phyloP scores from a whole-genome alignment of 2,329 filamentous ascomycete genomes.

The Tolypocladium cylindrosporum region DNA sequence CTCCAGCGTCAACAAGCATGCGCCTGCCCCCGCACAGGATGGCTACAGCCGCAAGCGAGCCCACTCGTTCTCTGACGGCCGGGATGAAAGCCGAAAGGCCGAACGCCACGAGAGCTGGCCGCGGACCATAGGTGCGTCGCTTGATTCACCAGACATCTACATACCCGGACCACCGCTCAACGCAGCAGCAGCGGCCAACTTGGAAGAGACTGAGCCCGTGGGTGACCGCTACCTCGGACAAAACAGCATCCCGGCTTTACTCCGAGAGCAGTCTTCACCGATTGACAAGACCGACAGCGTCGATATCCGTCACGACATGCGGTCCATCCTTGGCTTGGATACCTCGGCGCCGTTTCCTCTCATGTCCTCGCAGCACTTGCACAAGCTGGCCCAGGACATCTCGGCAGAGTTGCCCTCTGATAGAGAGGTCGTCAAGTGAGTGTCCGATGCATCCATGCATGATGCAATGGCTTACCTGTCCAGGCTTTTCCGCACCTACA shows the following conservation, averaged over 20 bases:
- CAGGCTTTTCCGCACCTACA: conserved; percentile 56
- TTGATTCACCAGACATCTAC: not conserved
- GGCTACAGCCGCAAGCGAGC: conserved; percentile 21
- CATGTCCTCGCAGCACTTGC: conserved; percentile 54
- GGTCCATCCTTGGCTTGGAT: conserved; percentile 55
- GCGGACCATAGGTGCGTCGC: conserved; percentile 26
- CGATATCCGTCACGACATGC: conserved; percentile 54
- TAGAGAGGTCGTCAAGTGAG: conserved; percentile 56
- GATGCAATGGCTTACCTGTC: conserved; percentile 3
- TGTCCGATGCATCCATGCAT: conserved; percentile 1
- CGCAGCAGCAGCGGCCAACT: conserved; percentile 22
- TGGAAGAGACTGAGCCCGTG: conserved; percentile 45
- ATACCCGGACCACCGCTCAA: conserved; percentile 5
- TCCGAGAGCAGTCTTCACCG: conserved; percentile 49
- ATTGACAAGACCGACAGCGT: conserved; percentile 40
- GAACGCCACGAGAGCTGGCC: conserved; percentile 33
- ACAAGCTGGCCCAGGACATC: conserved; percentile 50
- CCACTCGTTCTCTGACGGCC: conserved; percentile 20
- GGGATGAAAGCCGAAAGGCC: conserved; percentile 21
- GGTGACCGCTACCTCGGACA: conserved; percentile 53
- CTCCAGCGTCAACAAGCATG: conserved; percentile 26
- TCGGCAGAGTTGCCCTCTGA: conserved; percentile 52
- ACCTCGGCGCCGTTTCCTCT: conserved; percentile 57
- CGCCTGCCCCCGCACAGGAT: conserved; percentile 13
- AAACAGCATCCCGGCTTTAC: conserved; percentile 57